phyloP scores from a whole-genome alignment of 495 filamentous ascomycete species.

The Talaromyces borbonicus region DNA sequence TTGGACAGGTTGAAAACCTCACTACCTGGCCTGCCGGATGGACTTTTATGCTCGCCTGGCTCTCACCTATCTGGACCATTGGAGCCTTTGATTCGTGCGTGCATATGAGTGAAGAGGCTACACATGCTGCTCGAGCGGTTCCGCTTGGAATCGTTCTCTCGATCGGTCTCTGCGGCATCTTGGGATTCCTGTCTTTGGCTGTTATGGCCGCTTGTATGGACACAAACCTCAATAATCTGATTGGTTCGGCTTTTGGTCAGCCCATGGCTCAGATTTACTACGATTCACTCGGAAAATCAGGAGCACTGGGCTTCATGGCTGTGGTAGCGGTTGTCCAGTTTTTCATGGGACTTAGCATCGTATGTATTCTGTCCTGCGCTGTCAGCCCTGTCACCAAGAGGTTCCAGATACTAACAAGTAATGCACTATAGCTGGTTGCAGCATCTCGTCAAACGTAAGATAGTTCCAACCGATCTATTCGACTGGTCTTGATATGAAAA shows the following conservation, averaged over 20 bases:
- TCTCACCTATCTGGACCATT: slow-evolving; percentile 59
- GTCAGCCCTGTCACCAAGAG: background rate
- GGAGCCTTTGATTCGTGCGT: slow-evolving; percentile 46
- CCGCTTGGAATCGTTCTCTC: slow-evolving; percentile 49
- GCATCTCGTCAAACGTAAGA: slow-evolving; percentile 35
- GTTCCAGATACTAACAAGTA: slow-evolving; percentile 3
- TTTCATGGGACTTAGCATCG: slow-evolving; percentile 37
- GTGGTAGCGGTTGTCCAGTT: slow-evolving; percentile 34
- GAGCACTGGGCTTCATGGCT: slow-evolving; percentile 37
- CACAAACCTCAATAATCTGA: slow-evolving; percentile 23
- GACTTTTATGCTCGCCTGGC: slow-evolving; percentile 58
- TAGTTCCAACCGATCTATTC: too few species aligned
- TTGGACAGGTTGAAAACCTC: slow-evolving; percentile 37
- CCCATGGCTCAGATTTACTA: slow-evolving; percentile 43
- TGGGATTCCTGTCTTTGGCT: slow-evolving; percentile 48
- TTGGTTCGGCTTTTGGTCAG: slow-evolving; percentile 29
- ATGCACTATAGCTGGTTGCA: slow-evolving; percentile 38
- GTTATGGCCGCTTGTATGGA: slow-evolving; percentile 33
- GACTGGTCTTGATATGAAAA: background rate
- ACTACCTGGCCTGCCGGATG: slow-evolving; percentile 53
- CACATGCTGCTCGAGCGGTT: slow-evolving; percentile 51
- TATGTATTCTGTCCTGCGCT: background rate
- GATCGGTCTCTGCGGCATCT: slow-evolving; percentile 25
- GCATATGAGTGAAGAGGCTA: slow-evolving; percentile 57
- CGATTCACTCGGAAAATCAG: slow-evolving; percentile 34